Conservation (phyloP, 2,329 filamentous ascomycete genomes). For the Ceratocystis variospora region DNA sequence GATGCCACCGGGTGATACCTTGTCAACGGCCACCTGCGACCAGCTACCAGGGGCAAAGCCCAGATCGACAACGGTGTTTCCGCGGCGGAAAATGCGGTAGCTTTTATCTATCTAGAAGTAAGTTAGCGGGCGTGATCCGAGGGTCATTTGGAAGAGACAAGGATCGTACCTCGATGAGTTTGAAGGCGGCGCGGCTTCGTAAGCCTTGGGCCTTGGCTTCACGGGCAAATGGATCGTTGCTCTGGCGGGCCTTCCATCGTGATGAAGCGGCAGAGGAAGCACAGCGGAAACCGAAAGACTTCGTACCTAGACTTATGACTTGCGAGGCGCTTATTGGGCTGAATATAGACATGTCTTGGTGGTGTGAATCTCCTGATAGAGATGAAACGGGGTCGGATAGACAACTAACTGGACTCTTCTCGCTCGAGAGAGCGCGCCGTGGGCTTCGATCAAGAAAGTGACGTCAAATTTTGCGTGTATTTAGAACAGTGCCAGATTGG, state of each 20-base stretch:
- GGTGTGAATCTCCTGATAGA: not conserved
- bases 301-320: not conserved
- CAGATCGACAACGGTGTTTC: conserved; percentile 81
- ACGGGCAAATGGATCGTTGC: conserved; percentile 54
- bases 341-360: not conserved
- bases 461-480: not conserved
- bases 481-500: not conserved
- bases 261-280: conserved; percentile 22
- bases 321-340: not conserved
- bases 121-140: not conserved
- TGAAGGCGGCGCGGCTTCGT: conserved; percentile 87
- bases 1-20: conserved; percentile 60
- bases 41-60: conserved; percentile 66
- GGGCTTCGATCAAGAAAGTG: not conserved
- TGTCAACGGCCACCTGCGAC: conserved; percentile 68
- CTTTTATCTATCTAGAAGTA: conserved; percentile 59
- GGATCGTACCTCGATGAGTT: conserved; percentile 62
- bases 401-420: no score
- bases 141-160: not conserved
- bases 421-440: not conserved
- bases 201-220: conserved; percentile 66
- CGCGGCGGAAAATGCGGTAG: conserved; percentile 62
- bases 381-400: not conserved
- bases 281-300: not conserved
- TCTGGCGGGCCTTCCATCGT: conserved; percentile 72